These are phyloP conservation scores for Aspergillus clavatus DNA, from an alignment of 2,329 filamentous ascomycete genomes.

Conservation along the genomic window DNA sequence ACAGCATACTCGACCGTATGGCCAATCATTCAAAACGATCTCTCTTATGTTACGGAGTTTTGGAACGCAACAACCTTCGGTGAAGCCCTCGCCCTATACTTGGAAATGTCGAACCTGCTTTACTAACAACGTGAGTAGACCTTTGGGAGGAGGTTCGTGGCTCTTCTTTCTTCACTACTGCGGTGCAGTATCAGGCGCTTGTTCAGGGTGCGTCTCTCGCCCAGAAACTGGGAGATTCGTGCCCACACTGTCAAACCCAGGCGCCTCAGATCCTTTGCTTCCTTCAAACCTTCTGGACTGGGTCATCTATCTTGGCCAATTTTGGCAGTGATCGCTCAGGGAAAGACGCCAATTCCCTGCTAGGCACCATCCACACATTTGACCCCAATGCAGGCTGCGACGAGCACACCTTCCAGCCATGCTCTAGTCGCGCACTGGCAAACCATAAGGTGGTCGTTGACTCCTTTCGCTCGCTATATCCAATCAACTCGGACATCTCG, in stretches of 20 bases:
- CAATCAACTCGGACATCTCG: slow-evolving; percentile 62
- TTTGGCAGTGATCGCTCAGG: slow-evolving; percentile 61
- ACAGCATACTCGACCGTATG: slow-evolving; percentile 57
- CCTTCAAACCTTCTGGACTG: slow-evolving; percentile 68
- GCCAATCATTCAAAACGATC: slow-evolving; percentile 70
- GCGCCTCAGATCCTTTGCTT: slow-evolving; percentile 70
- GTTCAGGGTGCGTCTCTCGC: slow-evolving; percentile 60
- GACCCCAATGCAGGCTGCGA: slow-evolving; percentile 64
- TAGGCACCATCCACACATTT: slow-evolving; percentile 64
- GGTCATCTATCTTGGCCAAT: slow-evolving; percentile 63
- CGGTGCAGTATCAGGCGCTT: slow-evolving; percentile 60
- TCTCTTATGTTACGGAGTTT: slow-evolving; percentile 68
- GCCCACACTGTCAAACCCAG: slow-evolving; percentile 56
- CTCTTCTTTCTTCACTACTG: slow-evolving; percentile 72
- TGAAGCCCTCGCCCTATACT: slow-evolving; percentile 8
- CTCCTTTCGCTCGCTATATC: slow-evolving; percentile 67
- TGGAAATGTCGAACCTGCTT: no score
- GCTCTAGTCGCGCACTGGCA: slow-evolving; percentile 60
- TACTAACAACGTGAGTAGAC: no score
- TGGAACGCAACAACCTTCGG: slow-evolving; percentile 60
- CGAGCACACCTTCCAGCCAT: slow-evolving; percentile 69
- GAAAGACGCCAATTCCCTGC: slow-evolving; percentile 67
- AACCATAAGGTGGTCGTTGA: slow-evolving; percentile 74
- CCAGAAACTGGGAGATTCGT: slow-evolving; percentile 56
- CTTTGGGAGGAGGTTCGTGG: slow-evolving; percentile 76